Conservation (phyloP, 225 moss, liverwort and hornwort species). For the Neckera pumila region DNA sequence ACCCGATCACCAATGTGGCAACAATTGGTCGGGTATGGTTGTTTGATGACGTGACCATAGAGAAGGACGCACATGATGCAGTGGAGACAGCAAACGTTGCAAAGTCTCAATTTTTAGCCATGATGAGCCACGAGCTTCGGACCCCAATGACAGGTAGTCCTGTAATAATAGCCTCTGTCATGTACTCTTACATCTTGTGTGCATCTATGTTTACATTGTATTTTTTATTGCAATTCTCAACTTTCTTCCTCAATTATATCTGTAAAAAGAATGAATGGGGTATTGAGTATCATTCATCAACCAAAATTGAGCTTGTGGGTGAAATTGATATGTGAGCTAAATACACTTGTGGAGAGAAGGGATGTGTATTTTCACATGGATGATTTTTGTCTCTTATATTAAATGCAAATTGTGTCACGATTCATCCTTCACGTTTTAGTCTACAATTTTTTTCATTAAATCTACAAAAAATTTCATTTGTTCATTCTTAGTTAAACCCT, state of each 20-base stretch:
- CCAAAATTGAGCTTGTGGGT: neutral
- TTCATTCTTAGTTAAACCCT: neutral
- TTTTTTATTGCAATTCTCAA: neutral
- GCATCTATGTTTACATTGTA: neutral
- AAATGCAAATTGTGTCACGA: neutral
- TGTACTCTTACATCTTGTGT: neutral
- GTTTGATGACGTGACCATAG: conserved; percentile 82
- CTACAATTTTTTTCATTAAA: neutral
- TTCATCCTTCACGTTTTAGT: neutral
- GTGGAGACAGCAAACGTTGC: conserved; percentile 66
- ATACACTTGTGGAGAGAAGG: neutral
- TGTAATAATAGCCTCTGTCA: neutral
- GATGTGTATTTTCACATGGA: neutral
- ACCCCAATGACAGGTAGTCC: conserved; percentile 73
- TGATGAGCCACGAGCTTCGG: conserved; percentile 97
- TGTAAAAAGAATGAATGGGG: neutral
- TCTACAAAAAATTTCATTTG: too few species aligned
- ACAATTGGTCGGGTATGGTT: conserved; percentile 88
- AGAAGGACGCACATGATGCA: conserved; percentile 69
- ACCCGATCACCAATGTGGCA: conserved; percentile 58
- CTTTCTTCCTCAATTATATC: neutral
- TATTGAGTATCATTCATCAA: neutral
- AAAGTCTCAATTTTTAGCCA: conserved; percentile 87
- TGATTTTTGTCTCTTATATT: neutral
- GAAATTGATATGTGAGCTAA: neutral